A percentile compares a stretch with the other conserved stretches of the same genome.
These are phyloP conservation scores for Trichoderma erinaceum DNA, from an alignment of 495 filamentous ascomycete genomes.

Conservation along the genomic window DNA sequence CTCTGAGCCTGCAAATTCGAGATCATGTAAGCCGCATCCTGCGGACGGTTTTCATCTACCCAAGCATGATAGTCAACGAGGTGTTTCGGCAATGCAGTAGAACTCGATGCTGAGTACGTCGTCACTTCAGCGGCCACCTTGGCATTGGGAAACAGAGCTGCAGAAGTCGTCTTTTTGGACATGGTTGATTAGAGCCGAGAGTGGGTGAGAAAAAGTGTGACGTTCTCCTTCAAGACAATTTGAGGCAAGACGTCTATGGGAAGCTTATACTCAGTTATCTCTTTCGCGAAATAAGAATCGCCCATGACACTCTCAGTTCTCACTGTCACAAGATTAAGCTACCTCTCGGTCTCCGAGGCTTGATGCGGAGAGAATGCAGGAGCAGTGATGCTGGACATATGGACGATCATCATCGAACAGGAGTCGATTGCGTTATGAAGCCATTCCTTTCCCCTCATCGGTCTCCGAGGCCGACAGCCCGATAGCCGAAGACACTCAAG, in stretches of 20 bases:
- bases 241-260: too few relatives aligned
- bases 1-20: constrained; percentile 30
- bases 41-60: constrained; percentile 20
- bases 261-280: not conserved
- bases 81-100: constrained; percentile 24
- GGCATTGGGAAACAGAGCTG: constrained; percentile 29
- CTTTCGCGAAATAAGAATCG: not conserved
- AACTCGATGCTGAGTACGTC: constrained; percentile 27
- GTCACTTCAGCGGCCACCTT: constrained; percentile 24
- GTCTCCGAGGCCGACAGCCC: not conserved
- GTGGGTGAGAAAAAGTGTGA: not conserved
- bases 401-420: not conserved
- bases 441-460: not conserved
- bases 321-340: not conserved
- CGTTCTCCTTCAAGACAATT: too few relatives aligned
- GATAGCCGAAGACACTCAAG: not conserved
- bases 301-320: not conserved
- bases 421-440: constrained; percentile 5
- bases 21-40: constrained; percentile 30
- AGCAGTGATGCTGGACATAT: not conserved
- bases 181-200: not conserved
- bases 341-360: not conserved
- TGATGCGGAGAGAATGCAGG: not conserved
- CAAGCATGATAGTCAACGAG: constrained; percentile 29
- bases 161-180: constrained; percentile 29